Evolutionary conservation across 495 filamentous ascomycete genomes (phyloP), one percentile per base, ranked within the genome.

Genomic region (Hypomontagnella monticulosa): DNA sequence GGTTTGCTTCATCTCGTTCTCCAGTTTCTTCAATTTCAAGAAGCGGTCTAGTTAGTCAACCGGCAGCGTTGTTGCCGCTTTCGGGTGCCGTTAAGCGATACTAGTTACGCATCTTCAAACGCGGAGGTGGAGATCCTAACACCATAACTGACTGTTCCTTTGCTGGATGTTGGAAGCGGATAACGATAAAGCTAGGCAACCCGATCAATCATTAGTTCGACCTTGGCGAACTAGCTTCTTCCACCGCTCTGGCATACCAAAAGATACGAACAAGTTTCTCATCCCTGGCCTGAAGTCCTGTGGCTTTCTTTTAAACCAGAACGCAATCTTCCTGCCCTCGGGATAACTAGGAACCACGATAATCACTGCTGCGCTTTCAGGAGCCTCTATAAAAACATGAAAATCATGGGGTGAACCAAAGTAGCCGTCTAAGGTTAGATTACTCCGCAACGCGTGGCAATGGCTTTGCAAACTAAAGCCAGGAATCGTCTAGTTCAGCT

Each of bases 371-470:
- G 33, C 58, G 36, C 44, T 51, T 51, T 48, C 27, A n/a, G 44
- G n/a, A 38, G 14, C 16, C 30, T 56, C 46, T 42, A 52, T 36
- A 19, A 48, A 55, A 38, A 41, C 12, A 16, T 42, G 18, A 23
- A 49, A 55, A 51, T 47, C 59, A 59, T 50, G 58, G 48, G 49
- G 19, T 44, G 33, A 56, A 51, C 19, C 18, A 52, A 32, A 57
- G 36, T 60, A 69, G 43, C 66, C 40, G 18, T 16, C 32, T 64
- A 42, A 36, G 55, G 66, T 64, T 69, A 64, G 66, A 46, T 37
- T 42, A 56, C 66, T 69, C 66, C 66, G 66, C 66, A 64, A 8
- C 15, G 43, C 60, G 43, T 60, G 44, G 46, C 55, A 41, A 56
- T 40, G 46, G 49, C 23, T 46, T 67, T 30, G n/a, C 43, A 60